phyloP scores from a whole-genome alignment of 2,329 filamentous ascomycete genomes.

The Ophiostoma tasmaniense region DNA sequence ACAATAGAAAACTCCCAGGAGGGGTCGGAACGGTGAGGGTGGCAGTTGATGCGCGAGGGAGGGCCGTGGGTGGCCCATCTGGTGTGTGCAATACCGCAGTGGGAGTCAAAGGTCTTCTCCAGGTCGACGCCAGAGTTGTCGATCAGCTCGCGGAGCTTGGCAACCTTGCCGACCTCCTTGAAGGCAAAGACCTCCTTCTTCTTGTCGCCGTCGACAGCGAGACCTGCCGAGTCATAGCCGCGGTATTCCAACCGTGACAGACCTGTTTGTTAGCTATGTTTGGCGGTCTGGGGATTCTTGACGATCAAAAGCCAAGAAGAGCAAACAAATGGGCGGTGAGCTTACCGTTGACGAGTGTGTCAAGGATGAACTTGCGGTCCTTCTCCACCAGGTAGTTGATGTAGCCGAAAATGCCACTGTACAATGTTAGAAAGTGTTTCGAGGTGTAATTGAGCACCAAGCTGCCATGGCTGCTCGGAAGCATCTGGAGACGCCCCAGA shows the following conservation, averaged over 20 bases:
- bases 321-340: slow-evolving; percentile 15
- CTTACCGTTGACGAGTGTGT: slow-evolving; percentile 92
- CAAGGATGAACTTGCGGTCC: slow-evolving; percentile 91
- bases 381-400: slow-evolving; percentile 99
- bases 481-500: too few species aligned
- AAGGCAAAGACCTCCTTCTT: slow-evolving; percentile 95
- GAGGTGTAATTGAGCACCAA: background rate
- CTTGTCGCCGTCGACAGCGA: slow-evolving; percentile 95
- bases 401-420: slow-evolving; percentile 92
- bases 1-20: slow-evolving; percentile 95
- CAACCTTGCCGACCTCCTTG: slow-evolving; percentile 99
- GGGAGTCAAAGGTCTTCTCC: slow-evolving; percentile 91
- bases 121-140: slow-evolving; percentile 74
- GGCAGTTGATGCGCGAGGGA: slow-evolving; percentile 91
- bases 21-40: slow-evolving; percentile 92
- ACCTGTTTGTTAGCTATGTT: slow-evolving; percentile 43
- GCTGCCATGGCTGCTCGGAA: background rate
- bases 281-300: background rate
- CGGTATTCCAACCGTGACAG: slow-evolving; percentile 95
- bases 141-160: slow-evolving; percentile 89
- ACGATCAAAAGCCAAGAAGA: background rate
- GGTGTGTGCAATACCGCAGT: slow-evolving; percentile 97
- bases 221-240: slow-evolving; percentile 94
- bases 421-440: slow-evolving; percentile 23
- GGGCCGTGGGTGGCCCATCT: slow-evolving; percentile 97